A percentile compares a stretch with the other conserved stretches of the same genome.
These are phyloP conservation scores for Mrakia hoshinonis DNA, from an alignment of 768 basidiomycete genomes.

Conservation along the genomic window DNA sequence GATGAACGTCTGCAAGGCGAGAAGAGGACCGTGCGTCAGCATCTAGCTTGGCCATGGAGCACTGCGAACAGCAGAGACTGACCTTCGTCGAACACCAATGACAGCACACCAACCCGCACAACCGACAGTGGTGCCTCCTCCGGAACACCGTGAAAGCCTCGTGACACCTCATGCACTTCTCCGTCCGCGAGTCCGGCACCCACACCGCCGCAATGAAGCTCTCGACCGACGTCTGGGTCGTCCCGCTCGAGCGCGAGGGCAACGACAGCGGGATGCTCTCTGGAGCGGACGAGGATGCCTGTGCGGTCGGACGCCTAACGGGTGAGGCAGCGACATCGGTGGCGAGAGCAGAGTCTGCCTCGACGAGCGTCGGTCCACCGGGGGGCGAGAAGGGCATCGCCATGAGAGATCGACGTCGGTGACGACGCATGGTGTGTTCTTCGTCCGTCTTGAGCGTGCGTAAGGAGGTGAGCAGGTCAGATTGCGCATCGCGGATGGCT, in stretches of 20 bases:
- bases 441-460: slow-evolving; percentile 35
- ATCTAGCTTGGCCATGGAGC: too few species aligned
- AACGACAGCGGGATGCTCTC: background rate
- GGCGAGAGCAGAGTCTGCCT: too few species aligned
- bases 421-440: slow-evolving; percentile 29
- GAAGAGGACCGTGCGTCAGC: too few species aligned
- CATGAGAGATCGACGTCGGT: slow-evolving; percentile 26
- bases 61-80: slow-evolving; percentile 37
- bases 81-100: slow-evolving; percentile 73
- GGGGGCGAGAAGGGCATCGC: slow-evolving; percentile 20
- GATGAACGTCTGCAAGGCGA: slow-evolving; percentile 64
- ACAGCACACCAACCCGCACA: slow-evolving; percentile 81
- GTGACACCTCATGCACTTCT: slow-evolving; percentile 75
- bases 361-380: background rate
- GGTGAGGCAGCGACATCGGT: background rate
- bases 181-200: slow-evolving; percentile 80
- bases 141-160: slow-evolving; percentile 63
- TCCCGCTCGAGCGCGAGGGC: background rate
- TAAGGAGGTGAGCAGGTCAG: slow-evolving; percentile 32
- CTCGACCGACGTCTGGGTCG: slow-evolving; percentile 45
- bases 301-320: background rate
- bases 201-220: slow-evolving; percentile 86
- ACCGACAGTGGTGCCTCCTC: slow-evolving; percentile 72
- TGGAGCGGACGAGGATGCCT: background rate
- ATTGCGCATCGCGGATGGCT: slow-evolving; percentile 35